phyloP scores from a whole-genome alignment of 108 stramenopile species.

The Nitzschia sp. region DNA sequence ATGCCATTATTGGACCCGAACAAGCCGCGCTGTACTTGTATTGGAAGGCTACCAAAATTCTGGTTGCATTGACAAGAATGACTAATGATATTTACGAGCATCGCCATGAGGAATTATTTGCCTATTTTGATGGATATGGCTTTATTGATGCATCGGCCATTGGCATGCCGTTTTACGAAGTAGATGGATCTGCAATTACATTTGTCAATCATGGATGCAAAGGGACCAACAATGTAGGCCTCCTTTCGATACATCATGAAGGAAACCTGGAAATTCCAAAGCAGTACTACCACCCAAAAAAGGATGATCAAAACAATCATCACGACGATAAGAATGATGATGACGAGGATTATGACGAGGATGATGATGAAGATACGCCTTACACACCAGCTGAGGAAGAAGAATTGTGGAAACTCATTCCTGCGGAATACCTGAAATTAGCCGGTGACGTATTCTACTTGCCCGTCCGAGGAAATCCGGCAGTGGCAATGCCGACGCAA shows the following conservation, averaged over 20 bases:
- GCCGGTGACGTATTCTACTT: too few relatives aligned
- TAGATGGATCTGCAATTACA: constrained; percentile 13
- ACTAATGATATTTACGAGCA: neutral
- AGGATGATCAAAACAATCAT: too few relatives aligned
- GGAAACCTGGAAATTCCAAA: neutral
- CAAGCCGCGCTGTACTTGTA: neutral
- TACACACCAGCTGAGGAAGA: too few relatives aligned
- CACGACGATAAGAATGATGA: too few relatives aligned
- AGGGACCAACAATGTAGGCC: constrained; percentile 30
- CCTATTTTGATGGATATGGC: constrained; percentile 3
- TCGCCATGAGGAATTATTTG: neutral
- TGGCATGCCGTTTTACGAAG: neutral
- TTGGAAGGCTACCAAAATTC: neutral
- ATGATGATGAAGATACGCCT: too few relatives aligned
- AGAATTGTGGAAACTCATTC: too few relatives aligned
- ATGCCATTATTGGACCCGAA: neutral
- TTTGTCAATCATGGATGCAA: constrained; percentile 48
- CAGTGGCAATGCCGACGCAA: too few relatives aligned
- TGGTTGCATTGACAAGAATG: neutral
- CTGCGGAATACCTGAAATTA: too few relatives aligned
- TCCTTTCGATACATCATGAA: neutral
- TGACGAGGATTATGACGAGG: too few relatives aligned
- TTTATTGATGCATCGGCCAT: neutral
- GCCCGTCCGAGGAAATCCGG: too few relatives aligned
- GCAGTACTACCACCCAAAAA: neutral